Evolutionary conservation across 306 rosid species (phyloP), one percentile per base, ranked within the genome.

Genomic region (Malus fusca): DNA sequence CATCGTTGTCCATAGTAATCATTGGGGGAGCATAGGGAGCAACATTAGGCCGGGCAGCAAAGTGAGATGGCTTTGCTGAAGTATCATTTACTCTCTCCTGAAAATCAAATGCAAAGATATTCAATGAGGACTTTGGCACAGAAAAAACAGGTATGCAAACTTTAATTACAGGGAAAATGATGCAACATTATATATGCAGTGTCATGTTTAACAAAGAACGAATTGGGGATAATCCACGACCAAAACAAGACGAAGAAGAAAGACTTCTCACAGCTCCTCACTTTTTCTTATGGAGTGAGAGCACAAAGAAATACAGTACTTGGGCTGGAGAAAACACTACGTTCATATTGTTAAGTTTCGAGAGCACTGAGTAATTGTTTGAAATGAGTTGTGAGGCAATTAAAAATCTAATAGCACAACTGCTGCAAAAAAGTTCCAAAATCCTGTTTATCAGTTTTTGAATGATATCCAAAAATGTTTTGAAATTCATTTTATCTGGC

Each of bases 71-170:
- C 83, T 90, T 95, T 18, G 90, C 87, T 61, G 92, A 85, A 81
- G 91, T 79, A 82, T 92, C 97, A 59, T 83, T 79, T 43, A 88
- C 96, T 88, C 92, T 89, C 89, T 95, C 99, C 99, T 95, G 79
- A 22, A 51, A 75, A 77, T 77, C 2, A 56, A 75, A 76, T 70
- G 51, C 26, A 68, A 63, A 71, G 11, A 69, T 68, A 35, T 43
- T 66, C 53, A 77, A 59, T 31, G 63, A 75, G 71, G 67, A 79
- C 80, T 63, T 68, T 58, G 25, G 30, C 30, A 68, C 44, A 28
- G 33, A 69, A 19, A 53, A 66, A 63, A 7, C 68, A 68, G 28
- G 74, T 53, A 77, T n/a, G 51, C 22, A 68, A 37, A 71, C 52
- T 74, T 12, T 59, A 46, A 66, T 70, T 43, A 46, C 30, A 35